phyloP scores from a whole-genome alignment of 1,284 basidiomycete genomes.

The Pseudozyma thailandica region DNA sequence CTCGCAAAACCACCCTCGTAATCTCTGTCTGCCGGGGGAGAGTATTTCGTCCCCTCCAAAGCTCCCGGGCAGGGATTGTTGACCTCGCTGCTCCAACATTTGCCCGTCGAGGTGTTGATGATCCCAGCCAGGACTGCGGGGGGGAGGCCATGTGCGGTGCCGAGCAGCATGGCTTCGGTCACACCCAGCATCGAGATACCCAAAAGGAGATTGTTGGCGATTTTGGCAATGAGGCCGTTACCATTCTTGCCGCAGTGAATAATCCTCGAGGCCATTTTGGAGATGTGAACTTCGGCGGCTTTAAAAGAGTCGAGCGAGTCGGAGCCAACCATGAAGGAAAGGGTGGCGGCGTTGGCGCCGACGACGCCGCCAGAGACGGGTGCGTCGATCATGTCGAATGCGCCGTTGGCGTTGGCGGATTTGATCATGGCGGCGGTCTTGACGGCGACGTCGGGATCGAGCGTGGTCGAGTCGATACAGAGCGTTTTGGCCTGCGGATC shows the following conservation, averaged over 20 bases:
- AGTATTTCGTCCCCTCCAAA: slow-evolving; percentile 72
- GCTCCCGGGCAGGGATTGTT: slow-evolving; percentile 88
- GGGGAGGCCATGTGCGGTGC: slow-evolving; percentile 56
- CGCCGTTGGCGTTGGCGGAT: slow-evolving; percentile 69
- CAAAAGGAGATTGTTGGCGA: slow-evolving; percentile 63
- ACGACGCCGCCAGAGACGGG: slow-evolving; percentile 90
- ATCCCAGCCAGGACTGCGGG: slow-evolving; percentile 57
- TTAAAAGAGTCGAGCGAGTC: slow-evolving; percentile 75
- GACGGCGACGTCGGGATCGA: slow-evolving; percentile 80
- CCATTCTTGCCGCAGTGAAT: slow-evolving; percentile 88
- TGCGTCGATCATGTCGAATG: slow-evolving; percentile 80
- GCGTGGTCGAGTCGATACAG: slow-evolving; percentile 86
- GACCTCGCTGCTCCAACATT: slow-evolving; percentile 82
- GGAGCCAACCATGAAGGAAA: slow-evolving; percentile 88
- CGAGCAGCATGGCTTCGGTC: slow-evolving; percentile 62
- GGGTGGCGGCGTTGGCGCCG: slow-evolving; percentile 79
- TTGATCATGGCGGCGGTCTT: slow-evolving; percentile 74
- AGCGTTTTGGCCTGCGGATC: slow-evolving; percentile 71
- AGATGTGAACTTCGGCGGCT: slow-evolving; percentile 73
- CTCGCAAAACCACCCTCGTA: slow-evolving; percentile 74
- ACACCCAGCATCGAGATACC: slow-evolving; percentile 62
- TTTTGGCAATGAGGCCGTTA: slow-evolving; percentile 67
- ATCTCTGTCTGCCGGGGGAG: slow-evolving; percentile 82
- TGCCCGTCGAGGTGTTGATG: slow-evolving; percentile 66
- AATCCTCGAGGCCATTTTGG: slow-evolving; percentile 79